A percentile compares a stretch with the other conserved stretches of the same genome.
phyloP scores from a whole-genome alignment of 1,139 yeast genomes.

The Saccharomyces uvarum region DNA sequence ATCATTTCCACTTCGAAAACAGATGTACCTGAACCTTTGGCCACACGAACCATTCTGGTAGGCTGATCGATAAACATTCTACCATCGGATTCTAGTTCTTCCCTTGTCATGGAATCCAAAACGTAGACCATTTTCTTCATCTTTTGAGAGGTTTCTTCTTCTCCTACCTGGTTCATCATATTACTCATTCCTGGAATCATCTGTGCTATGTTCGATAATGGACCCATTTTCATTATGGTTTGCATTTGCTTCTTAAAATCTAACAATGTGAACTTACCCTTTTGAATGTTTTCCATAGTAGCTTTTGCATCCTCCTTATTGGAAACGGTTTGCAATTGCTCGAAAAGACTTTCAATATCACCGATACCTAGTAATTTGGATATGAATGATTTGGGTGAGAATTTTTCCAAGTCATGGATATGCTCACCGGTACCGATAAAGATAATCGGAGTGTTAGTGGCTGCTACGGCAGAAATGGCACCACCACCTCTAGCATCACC shows the following conservation, averaged over 20 bases:
- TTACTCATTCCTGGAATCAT: conserved; percentile 95
- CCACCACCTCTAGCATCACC: conserved; percentile 99
- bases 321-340: conserved; percentile 74
- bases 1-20: conserved; percentile 93
- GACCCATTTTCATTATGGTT: conserved; percentile 94
- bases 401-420: conserved; percentile 84
- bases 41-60: conserved; percentile 78
- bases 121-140: conserved; percentile 85
- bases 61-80: conserved; percentile 74
- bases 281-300: conserved; percentile 86
- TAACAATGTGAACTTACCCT: conserved; percentile 86
- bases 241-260: conserved; percentile 95
- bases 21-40: conserved; percentile 92
- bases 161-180: conserved; percentile 80
- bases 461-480: conserved; percentile 97
- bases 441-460: conserved; percentile 91
- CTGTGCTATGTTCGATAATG: conserved; percentile 82
- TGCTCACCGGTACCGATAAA: conserved; percentile 99
- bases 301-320: conserved; percentile 81
- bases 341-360: conserved; percentile 88
- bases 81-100: conserved; percentile 90
- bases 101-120: conserved; percentile 92
- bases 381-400: conserved; percentile 82
- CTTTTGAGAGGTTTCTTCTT: conserved; percentile 77
- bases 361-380: conserved; percentile 91